Evolutionary conservation across 2,329 filamentous ascomycete genomes (phyloP), one percentile per base, ranked within the genome.

Genomic region (Macroventuria anomochaeta): DNA sequence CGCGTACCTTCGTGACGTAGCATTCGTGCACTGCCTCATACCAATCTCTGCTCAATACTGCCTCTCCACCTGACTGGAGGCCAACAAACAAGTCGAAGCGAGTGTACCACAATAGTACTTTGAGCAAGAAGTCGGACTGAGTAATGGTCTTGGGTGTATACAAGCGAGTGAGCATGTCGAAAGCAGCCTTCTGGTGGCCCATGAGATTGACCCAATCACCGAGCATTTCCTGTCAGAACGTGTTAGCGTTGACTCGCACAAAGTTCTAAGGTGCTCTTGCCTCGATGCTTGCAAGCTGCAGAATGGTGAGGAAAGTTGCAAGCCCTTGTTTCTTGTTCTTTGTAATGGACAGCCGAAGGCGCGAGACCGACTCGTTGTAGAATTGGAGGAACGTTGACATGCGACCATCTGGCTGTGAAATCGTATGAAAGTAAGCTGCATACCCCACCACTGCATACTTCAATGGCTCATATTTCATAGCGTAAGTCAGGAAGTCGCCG

Each of bases 121-220:
- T 86, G 25, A 89, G 85, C 25, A 88, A 85, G 12, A 89, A 82
- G 3, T 88, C 81, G 8, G 88, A 89, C 59, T 89, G 80, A 77
- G 88, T 86, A 36, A 90, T 85, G 0, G 86, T 88, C 57, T 92
- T 80, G 0, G 91, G 90, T 0, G 87, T 91, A 70, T 91, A 93
- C 0, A 97, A 77, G 36, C 88, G 85, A 1, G 83, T 88, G 38
- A 97, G 78, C 64, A 97, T 88, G 59, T 91, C 86, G 68, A 89
- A 85, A 0, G 95, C 95, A 10, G 93, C 95, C 70, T 89, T 91
- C 72, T 97, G 93, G 71, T 97, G 95, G 18, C 92, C 90, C 75
- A 95, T 88, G 13, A 97, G 80, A 66, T 96, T 97, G 46, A 96
- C 86, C 92, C 92, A 97, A 71, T 99, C 95, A 11, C 95, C 95